Base-by-base conservation (phyloP, 768 basidiomycete species). In the Rhizopogon vinicolor region DNA sequence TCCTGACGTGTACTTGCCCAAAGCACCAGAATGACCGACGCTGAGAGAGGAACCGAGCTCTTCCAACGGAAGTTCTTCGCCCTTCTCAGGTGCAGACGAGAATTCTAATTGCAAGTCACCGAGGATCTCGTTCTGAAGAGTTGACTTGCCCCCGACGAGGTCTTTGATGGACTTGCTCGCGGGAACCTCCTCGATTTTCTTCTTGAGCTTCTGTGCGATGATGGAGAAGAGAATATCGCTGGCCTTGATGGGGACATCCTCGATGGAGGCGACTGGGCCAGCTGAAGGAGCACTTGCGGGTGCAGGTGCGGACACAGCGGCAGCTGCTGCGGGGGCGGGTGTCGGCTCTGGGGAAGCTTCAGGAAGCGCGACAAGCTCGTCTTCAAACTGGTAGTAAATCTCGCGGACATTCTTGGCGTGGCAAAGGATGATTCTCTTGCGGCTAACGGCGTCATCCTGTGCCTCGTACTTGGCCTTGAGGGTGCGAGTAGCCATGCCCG, bases 181-280 rank as follows among this genome's bases (percentile, higher is more conserved):
- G 5, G 94, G 91, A 54, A 98, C 78, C 64, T 98, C 97, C 48
- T 87, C 83, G 29, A 94, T 79, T 53, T 78, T 82, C 80, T 99
- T 99, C 86, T 99, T 99, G 65, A 99, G 75, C 74, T 99, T 99
- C 77, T 99, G 97, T 0, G 97, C 93, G 55, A 99, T 89, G 69
- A 98, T 86, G 60, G 85, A 82, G 52, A 81, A 80, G 28, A 98
- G 82, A 37, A 96, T 87, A 52, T 98, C 97, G 60, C 86, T 73
- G 7, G 96, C 91, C 71, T 93, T 93, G 68, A 98, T 78, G 4
- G 97, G 97, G 33, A 79, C 89, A 62, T 99, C 97, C 35, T 96
- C 91, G 55, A 99, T 81, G 53, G 81, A 80, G 9, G 84, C 81
- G 29, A 82, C 93, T 13, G 85, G 80, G 5, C 83, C 87, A 16